Evolutionary conservation across 805 yeast genomes (phyloP), one percentile per base, ranked within the genome.

Genomic region (Lipomyces yamadae): DNA sequence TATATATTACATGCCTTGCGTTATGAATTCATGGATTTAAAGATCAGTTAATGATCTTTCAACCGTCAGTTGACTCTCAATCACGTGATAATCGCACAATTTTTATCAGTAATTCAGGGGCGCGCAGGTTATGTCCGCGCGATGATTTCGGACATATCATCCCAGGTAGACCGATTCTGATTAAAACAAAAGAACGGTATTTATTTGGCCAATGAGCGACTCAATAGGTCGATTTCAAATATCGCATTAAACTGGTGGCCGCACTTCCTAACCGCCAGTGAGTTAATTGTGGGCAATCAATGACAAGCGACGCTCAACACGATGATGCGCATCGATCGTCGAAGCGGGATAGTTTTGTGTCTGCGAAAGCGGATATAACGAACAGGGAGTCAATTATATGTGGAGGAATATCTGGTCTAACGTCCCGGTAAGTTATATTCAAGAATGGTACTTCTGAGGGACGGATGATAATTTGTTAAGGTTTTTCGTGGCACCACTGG

Each of bases 401-500:
- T 0, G 97, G 97, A 0, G 86, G 90, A 0, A 70, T 84, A 0
- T 87, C 95, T 0, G 96, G 96, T 0, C 74, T 87, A 10, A 76
- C 84, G 0, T 82, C 90, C 0, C 70, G 88, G 58, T 76, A 76
- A 33, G 76, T 79, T n/a, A 18, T 6, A 37, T 39, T 48, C 10
- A 37, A 15, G 8, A 10, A 18, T 35, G n/a, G 35, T 45, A 32
- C 57, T 55, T 15, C 10, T 3, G 34, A n/a, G 7, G 18, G 18
- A 8, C 50, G 24, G 48, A 30, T 42, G 24, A 29, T 56, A n/a
- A 37, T 8, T 37, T 18, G 54, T 24, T 29, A 48, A 84, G 91
- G 65, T 84, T 85, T 62, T 76, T 85, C 30, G 84, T 89, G 0
- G 93, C 97, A 1, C 97, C 97, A 2, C 78, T 91, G 53, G 97